phyloP scores from a whole-genome alignment of 306 rosid species.

The Lathyrus sativus region DNA sequence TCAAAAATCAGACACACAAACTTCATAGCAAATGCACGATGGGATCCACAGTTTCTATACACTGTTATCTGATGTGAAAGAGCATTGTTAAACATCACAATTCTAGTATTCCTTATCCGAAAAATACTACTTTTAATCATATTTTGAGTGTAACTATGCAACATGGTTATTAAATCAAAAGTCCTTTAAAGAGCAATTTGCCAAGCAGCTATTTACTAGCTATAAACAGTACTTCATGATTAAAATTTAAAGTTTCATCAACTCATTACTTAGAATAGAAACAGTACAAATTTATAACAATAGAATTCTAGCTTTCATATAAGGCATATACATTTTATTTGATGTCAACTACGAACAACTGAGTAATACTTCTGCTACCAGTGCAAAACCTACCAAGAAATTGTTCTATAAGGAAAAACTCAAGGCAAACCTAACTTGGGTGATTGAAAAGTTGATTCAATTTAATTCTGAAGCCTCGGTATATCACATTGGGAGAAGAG shows the following conservation, averaged over 20 bases:
- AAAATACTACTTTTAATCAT: neutral
- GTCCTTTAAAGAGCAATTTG: slow-evolving; percentile 14
- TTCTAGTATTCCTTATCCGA: neutral
- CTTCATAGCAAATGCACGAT: neutral
- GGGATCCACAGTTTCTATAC: neutral
- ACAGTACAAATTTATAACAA: neutral
- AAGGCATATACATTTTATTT: neutral
- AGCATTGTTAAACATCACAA: neutral
- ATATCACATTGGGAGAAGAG: neutral
- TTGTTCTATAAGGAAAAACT: neutral
- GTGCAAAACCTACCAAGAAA: slow-evolving; percentile 15
- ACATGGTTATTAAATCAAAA: neutral
- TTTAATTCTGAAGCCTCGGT: neutral
- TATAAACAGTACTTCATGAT: neutral
- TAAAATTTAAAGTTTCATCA: neutral
- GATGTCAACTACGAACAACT: slow-evolving; percentile 3
- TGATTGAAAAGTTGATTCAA: slow-evolving; percentile 12
- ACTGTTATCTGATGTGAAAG: neutral
- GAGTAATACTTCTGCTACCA: neutral
- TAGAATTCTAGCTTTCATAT: neutral
- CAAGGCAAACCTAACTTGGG: slow-evolving; percentile 3
- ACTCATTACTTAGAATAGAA: slow-evolving; percentile 7
- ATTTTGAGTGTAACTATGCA: neutral
- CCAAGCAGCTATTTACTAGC: slow-evolving; percentile 1
- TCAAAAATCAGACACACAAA: neutral